A percentile compares a stretch with the other conserved stretches of the same genome.
These are phyloP conservation scores for Arthrobotrys megalospora DNA, from an alignment of 2,329 filamentous ascomycete genomes.

Conservation along the genomic window DNA sequence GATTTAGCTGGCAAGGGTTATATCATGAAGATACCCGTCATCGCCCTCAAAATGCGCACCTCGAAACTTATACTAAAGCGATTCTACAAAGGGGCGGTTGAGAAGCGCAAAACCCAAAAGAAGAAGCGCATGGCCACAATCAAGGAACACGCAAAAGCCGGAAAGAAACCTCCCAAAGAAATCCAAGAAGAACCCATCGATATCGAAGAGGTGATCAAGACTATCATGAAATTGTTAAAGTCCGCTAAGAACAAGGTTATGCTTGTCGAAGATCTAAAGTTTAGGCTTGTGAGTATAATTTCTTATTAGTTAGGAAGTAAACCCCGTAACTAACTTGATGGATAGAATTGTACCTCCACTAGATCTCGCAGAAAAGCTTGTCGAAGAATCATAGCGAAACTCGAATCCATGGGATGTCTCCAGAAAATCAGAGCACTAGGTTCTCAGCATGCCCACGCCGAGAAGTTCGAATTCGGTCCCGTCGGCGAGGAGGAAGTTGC, in stretches of 20 bases:
- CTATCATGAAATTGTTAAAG: constrained; percentile 52
- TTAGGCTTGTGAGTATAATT: constrained; percentile 47
- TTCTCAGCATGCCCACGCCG: constrained; percentile 46
- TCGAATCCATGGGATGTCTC: constrained; percentile 50
- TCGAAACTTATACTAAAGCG: constrained; percentile 56
- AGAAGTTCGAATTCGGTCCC: constrained; percentile 57
- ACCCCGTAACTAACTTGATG: neutral
- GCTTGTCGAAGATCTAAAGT: constrained; percentile 59
- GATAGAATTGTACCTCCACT: constrained; percentile 55
- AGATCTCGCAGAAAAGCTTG: constrained; percentile 57
- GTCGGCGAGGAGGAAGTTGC: constrained; percentile 51
- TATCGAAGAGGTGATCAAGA: constrained; percentile 54
- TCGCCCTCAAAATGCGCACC: constrained; percentile 46
- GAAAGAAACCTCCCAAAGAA: constrained; percentile 47
- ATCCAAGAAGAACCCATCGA: constrained; percentile 45
- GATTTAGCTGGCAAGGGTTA: constrained; percentile 57
- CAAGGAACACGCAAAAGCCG: constrained; percentile 54
- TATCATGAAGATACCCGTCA: constrained; percentile 58
- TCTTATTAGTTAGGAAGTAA: neutral
- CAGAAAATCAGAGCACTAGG: constrained; percentile 55
- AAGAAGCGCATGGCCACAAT: constrained; percentile 54
- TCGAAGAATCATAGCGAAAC: constrained; percentile 44
- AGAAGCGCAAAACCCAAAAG: constrained; percentile 55
- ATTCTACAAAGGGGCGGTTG: constrained; percentile 55
- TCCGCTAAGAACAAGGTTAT: constrained; percentile 57